These are phyloP conservation scores for Flaveria ramosissima DNA, from an alignment of 129 eudicot species.

Conservation along the genomic window DNA sequence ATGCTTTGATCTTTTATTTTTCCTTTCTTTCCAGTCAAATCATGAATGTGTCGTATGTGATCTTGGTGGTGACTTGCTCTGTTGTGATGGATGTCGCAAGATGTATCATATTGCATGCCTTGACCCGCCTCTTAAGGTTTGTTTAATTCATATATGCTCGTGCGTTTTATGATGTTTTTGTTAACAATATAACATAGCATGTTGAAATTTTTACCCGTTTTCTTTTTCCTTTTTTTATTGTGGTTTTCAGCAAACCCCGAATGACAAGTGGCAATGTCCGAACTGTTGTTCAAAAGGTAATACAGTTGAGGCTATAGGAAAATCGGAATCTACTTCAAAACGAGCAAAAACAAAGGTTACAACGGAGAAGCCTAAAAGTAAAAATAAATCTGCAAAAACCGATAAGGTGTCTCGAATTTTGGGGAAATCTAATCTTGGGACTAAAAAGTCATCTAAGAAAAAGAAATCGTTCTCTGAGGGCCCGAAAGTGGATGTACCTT, in stretches of 20 bases:
- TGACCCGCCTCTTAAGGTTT: slow-evolving; percentile 85
- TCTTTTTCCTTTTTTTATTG: not conserved
- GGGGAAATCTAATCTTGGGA: slow-evolving; percentile 44
- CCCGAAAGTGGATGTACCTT: slow-evolving; percentile 25
- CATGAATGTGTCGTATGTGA: slow-evolving; percentile 79
- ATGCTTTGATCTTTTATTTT: not conserved
- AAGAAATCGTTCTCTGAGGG: slow-evolving; percentile 34
- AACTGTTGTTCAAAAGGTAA: slow-evolving; percentile 47
- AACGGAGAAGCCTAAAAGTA: slow-evolving; percentile 43
- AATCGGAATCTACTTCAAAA: slow-evolving; percentile 48
- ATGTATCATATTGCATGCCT: slow-evolving; percentile 82
- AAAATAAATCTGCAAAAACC: slow-evolving; percentile 39
- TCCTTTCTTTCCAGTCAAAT: slow-evolving; percentile 48
- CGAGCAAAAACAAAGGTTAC: slow-evolving; percentile 56
- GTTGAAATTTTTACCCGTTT: slow-evolving; percentile 4
- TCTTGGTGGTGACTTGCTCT: slow-evolving; percentile 83
- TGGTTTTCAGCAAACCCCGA: slow-evolving; percentile 60
- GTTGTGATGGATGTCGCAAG: slow-evolving; percentile 77
- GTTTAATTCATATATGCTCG: slow-evolving; percentile 1
- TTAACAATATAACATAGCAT: not conserved
- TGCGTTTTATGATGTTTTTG: slow-evolving; percentile 5
- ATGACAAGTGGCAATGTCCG: slow-evolving; percentile 89
- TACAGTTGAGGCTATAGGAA: slow-evolving; percentile 27
- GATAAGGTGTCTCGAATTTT: slow-evolving; percentile 38
- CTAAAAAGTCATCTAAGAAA: slow-evolving; percentile 52